Evolutionary conservation across 768 basidiomycete genomes (phyloP).

Genomic region (Boletellus sp.): DNA sequence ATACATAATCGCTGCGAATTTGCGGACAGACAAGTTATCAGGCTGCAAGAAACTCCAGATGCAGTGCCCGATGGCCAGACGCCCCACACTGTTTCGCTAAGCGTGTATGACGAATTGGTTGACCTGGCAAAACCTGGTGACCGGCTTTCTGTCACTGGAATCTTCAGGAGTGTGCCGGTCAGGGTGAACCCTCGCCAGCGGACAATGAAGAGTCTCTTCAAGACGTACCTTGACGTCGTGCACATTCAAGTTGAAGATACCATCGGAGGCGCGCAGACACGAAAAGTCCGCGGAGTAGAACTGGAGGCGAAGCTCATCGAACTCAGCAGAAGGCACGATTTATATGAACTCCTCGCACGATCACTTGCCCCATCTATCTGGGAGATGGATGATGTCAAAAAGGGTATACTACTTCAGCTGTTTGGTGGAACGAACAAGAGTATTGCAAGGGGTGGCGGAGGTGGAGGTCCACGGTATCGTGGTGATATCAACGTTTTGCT

Average conservation of each 20-base stretch:
- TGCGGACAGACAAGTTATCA: conserved; percentile 91
- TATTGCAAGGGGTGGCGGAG: conserved; percentile 88
- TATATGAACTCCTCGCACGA: conserved; percentile 81
- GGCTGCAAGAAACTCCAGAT: conserved; percentile 96
- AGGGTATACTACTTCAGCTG: conserved; percentile 91
- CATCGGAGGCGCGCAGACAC: conserved; percentile 33
- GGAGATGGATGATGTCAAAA: conserved; percentile 99
- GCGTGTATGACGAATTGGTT: conserved; percentile 98
- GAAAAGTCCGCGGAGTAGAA: conserved; percentile 53
- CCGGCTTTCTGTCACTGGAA: conserved; percentile 83
- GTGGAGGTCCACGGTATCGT: conserved; percentile 92
- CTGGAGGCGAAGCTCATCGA: conserved; percentile 75
- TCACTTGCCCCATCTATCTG: conserved; percentile 94
- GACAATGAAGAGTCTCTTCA: conserved; percentile 92
- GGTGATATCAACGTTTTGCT: conserved; percentile 98
- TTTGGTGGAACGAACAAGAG: conserved; percentile 99
- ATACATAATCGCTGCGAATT: conserved; percentile 98
- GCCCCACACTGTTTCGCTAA: conserved; percentile 93
- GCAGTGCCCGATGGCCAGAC: conserved; percentile 98
- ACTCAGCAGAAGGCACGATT: conserved; percentile 68
- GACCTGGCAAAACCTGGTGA: conserved; percentile 97
- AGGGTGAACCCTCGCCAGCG: conserved; percentile 90
- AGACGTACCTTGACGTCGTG: conserved; percentile 95
- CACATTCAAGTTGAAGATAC: conserved; percentile 70
- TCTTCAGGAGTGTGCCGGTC: conserved; percentile 94